phyloP scores from a whole-genome alignment of 495 filamentous ascomycete genomes.

The Penicillium arizonense region DNA sequence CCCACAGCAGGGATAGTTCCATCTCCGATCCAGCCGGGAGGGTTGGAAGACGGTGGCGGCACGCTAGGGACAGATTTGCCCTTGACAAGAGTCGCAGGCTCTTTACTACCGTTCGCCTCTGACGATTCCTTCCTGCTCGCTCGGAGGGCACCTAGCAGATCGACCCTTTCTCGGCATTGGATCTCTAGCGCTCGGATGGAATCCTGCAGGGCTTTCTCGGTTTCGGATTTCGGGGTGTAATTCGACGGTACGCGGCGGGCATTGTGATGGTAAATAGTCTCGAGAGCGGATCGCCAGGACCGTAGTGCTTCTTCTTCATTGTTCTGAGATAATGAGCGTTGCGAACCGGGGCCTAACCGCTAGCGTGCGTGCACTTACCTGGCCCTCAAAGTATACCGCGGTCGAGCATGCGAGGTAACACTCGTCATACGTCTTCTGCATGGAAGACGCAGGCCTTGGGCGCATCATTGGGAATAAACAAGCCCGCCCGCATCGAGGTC shows the following conservation, averaged over 20 bases:
- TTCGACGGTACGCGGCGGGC: slow-evolving; percentile 67
- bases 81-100: slow-evolving; percentile 16
- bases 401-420: slow-evolving; percentile 92
- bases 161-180: slow-evolving; percentile 92
- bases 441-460: slow-evolving; percentile 70
- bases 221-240: slow-evolving; percentile 75
- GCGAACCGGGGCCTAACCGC: slow-evolving; percentile 3
- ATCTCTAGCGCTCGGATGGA: slow-evolving; percentile 79
- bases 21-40: slow-evolving; percentile 67
- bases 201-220: slow-evolving; percentile 78
- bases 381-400: slow-evolving; percentile 90
- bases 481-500: slow-evolving; percentile 24
- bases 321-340: slow-evolving; percentile 55
- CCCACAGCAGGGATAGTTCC: slow-evolving; percentile 77
- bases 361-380: slow-evolving; percentile 52
- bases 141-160: slow-evolving; percentile 78
- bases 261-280: slow-evolving; percentile 88
- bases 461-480: slow-evolving; percentile 63
- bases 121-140: slow-evolving; percentile 67
- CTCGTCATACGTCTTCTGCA: slow-evolving; percentile 98
- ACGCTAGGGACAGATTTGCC: slow-evolving; percentile 9
- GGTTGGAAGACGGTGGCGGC: slow-evolving; percentile 17
- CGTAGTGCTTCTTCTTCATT: slow-evolving; percentile 90
- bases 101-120: slow-evolving; percentile 27
- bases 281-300: slow-evolving; percentile 88